These are phyloP conservation scores for Ascochyta rabiei DNA, from an alignment of 2,329 filamentous ascomycete genomes.

Conservation along the genomic window DNA sequence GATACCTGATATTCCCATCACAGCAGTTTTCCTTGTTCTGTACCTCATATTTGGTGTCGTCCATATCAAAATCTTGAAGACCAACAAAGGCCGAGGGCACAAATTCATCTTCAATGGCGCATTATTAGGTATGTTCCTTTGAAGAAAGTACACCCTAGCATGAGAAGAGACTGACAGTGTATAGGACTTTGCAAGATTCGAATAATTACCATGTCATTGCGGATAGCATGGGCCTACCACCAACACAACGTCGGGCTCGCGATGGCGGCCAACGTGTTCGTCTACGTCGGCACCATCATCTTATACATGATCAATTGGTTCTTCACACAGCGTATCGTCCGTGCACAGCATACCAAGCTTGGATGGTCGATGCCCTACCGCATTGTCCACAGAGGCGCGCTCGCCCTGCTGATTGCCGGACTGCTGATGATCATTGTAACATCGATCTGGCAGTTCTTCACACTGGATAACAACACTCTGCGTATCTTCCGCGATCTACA, in stretches of 20 bases:
- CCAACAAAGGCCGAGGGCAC: constrained; percentile 48
- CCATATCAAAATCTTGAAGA: constrained; percentile 51
- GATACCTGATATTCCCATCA: constrained; percentile 50
- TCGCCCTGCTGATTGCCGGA: constrained; percentile 60
- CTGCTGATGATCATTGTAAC: constrained; percentile 71
- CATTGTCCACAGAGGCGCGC: constrained; percentile 56
- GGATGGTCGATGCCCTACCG: constrained; percentile 69
- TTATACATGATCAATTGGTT: constrained; percentile 80
- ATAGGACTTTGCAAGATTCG: constrained; percentile 54
- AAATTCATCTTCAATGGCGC: constrained; percentile 53
- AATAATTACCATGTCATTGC: constrained; percentile 51
- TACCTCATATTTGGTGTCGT: constrained; percentile 49
- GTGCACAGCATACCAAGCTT: constrained; percentile 72
- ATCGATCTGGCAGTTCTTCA: constrained; percentile 71
- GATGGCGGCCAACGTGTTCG: constrained; percentile 70
- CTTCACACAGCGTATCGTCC: constrained; percentile 76
- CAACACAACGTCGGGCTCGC: constrained; percentile 54
- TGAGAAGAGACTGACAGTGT: constrained; percentile 13
- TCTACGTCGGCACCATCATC: constrained; percentile 76
- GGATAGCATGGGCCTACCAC: constrained; percentile 46
- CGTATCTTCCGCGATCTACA: constrained; percentile 67
- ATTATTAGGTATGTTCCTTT: constrained; percentile 45
- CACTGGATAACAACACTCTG: constrained; percentile 60
- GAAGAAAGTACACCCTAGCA: background rate
- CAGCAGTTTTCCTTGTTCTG: constrained; percentile 49